Evolutionary conservation across 106 monocot genomes (phyloP), one percentile per base, ranked within the genome.

Genomic region (Gastrodia elata): DNA sequence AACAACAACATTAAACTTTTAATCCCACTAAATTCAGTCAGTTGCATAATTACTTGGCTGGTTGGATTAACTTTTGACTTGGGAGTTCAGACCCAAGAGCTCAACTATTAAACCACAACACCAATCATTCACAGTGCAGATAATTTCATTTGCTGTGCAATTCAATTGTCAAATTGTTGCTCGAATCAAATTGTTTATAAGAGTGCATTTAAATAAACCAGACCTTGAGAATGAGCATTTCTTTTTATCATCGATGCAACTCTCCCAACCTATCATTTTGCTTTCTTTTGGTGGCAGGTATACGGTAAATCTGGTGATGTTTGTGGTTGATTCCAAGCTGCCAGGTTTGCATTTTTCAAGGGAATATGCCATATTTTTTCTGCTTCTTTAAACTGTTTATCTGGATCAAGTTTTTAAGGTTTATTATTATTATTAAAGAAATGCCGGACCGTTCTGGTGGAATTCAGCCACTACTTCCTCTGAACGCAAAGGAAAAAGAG

Each of bases 301-400:
- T 68, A 81, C 82, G 74, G 82, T 86, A 65, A 86, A 77, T 77
- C 75, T 86, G 75, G 77, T 86, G 14, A 77, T 86, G 16, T 87
- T 84, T 35, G 83, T 81, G 78, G 73, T 87, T 64, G 87, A 87
- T 20, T 65, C 73, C 30, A 87, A 84, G 71, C 70, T 87, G 25
- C 64, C 78, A 73, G 87, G 87, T 81, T 72, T 77, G 18, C 38
- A 36, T 67, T 37, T 38, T 13, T 40, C 9, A 41, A n/a, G n/a
- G n/a, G n/a, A n/a, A 7, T 16, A 10, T 24, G 16, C 22, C n/a
- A n/a, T 1, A 14, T 3, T 46, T 25, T 58, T 18, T 58, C 20
- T 13, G 40, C 28, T 26, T 36, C 24, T 22, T 65, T 27, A n/a
- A 14, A 28, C 38, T 65, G 38, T 24, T 2, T 38, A 39, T n/a